Conservation (phyloP, 2,329 filamentous ascomycete species). For the Decorospora gaudefroyi region DNA sequence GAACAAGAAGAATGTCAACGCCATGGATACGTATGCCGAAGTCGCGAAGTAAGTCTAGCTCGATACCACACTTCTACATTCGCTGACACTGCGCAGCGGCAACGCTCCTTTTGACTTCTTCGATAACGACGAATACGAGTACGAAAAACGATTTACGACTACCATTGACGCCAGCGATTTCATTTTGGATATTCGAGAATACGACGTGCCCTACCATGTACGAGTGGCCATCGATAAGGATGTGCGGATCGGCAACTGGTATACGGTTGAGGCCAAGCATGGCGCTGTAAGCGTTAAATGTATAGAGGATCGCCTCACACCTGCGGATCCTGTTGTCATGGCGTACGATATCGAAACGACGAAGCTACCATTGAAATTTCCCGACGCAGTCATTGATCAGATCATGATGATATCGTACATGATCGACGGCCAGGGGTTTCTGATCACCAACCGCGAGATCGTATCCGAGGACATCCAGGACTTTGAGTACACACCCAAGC, state of each 20-base stretch:
- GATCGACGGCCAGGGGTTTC: constrained; percentile 97
- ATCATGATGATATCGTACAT: constrained; percentile 99
- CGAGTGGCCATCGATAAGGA: constrained; percentile 98
- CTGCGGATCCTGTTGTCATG: constrained; percentile 95
- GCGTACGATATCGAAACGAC: constrained; percentile 99
- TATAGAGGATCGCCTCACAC: constrained; percentile 83
- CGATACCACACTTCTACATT: not conserved
- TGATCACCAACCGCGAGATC: constrained; percentile 97
- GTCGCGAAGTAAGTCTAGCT: constrained; percentile 72
- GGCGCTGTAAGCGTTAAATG: constrained; percentile 81
- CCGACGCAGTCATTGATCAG: constrained; percentile 90
- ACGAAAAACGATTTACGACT: constrained; percentile 77
- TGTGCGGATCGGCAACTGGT: constrained; percentile 96
- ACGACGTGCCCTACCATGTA: constrained; percentile 98
- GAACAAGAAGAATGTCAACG: constrained; percentile 94
- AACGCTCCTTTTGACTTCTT: constrained; percentile 92
- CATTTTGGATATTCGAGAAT: constrained; percentile 98
- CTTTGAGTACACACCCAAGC: constrained; percentile 97
- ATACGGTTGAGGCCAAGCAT: constrained; percentile 91
- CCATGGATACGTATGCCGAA: constrained; percentile 98
- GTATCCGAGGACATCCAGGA: constrained; percentile 96
- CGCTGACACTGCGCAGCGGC: constrained; percentile 55
- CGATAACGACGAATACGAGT: constrained; percentile 78
- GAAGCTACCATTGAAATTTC: constrained; percentile 94
- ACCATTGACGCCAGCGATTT: constrained; percentile 92